Conservation (phyloP, 306 rosid genomes). For the Luffa acutangula region DNA sequence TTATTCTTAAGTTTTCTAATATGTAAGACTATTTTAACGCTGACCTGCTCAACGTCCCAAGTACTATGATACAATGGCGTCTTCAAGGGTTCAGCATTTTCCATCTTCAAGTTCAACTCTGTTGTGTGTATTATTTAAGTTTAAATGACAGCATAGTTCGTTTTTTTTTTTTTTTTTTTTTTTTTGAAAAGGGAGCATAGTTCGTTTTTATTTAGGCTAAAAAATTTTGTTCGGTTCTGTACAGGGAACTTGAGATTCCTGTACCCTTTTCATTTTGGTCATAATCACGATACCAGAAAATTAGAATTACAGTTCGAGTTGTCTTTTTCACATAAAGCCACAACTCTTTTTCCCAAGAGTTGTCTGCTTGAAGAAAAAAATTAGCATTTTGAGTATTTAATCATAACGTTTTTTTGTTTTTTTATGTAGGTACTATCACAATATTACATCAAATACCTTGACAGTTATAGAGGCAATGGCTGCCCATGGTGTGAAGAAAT, state of each 20-base stretch:
- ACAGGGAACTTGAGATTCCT: not conserved
- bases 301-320: not conserved
- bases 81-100: not conserved
- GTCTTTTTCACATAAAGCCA: not conserved
- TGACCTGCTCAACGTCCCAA: not conserved
- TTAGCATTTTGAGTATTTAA: constrained; percentile 8
- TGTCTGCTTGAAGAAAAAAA: constrained; percentile 4
- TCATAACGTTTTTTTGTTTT: not conserved
- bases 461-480: constrained; percentile 75
- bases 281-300: not conserved
- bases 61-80: not conserved
- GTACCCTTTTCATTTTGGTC: not conserved
- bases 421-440: constrained; percentile 84
- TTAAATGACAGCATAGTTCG: not conserved
- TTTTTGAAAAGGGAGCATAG: too few relatives aligned
- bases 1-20: not conserved
- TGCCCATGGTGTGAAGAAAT: constrained; percentile 59
- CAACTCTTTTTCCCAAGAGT: not conserved
- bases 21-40: not conserved
- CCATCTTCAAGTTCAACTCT: not conserved
- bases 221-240: not conserved
- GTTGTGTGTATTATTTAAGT: not conserved
- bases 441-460: constrained; percentile 89
- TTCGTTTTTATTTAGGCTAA: not conserved
- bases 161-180: too few relatives aligned